These are phyloP conservation scores for Penicillium paneum DNA, from an alignment of 2,329 filamentous ascomycete species.

Conservation along the genomic window DNA sequence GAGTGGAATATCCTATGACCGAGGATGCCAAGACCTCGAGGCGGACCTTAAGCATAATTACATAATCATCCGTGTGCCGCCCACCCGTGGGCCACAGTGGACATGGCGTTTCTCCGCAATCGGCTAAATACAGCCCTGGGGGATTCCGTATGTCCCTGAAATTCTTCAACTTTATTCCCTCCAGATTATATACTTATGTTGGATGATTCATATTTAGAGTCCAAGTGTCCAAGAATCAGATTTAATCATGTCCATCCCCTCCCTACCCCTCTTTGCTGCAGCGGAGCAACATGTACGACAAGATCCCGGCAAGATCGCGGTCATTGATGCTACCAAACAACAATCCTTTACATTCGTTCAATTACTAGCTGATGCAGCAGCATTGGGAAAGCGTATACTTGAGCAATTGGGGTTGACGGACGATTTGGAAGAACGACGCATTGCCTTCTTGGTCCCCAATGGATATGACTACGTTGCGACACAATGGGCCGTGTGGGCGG, in stretches of 20 bases:
- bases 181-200: background rate
- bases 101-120: background rate
- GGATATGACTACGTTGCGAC: constrained; percentile 44
- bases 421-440: constrained; percentile 39
- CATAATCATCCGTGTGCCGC: too few species aligned
- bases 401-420: constrained; percentile 27
- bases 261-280: constrained; percentile 40
- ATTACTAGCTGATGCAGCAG: constrained; percentile 39
- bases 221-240: background rate
- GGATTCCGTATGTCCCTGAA: background rate
- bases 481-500: constrained; percentile 46
- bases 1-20: too few species aligned
- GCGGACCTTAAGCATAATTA: too few species aligned
- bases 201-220: background rate
- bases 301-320: constrained; percentile 36
- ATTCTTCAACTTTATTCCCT: background rate
- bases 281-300: constrained; percentile 36
- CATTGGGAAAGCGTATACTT: constrained; percentile 37
- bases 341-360: constrained; percentile 42
- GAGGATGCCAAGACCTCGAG: too few species aligned
- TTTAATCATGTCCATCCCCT: constrained; percentile 30
- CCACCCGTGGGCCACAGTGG: background rate
- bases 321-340: constrained; percentile 39
- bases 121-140: background rate
- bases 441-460: constrained; percentile 41